Evolutionary conservation across 2,329 filamentous ascomycete species (phyloP), one percentile per base, ranked within the genome.

Genomic region (Stemphylium beticola): DNA sequence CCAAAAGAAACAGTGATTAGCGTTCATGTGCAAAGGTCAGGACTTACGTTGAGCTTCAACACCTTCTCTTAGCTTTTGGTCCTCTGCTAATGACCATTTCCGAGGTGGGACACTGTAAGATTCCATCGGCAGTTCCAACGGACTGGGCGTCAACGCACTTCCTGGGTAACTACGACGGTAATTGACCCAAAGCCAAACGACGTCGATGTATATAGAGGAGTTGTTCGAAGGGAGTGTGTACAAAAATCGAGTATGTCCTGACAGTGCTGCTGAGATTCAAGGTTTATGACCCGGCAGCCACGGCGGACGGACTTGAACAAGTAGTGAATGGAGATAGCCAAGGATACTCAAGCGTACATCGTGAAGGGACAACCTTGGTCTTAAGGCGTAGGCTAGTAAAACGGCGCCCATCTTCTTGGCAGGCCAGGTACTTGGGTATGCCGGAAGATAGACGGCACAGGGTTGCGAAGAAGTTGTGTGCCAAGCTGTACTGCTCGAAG

Each of bases 41-140:
- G 31, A 58, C 56, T 54, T 46, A 69, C 67, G 33, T 60, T 70
- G 67, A 42, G 60, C 58, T 40, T 68, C 64, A 6, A 70, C 67
- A 53, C 69, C 66, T 48, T 67, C 62, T 26, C 67, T 60, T 33
- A 70, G 49, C 41, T 59, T 65, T 42, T 68, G 59, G 34, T 70
- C 67, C 43, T 70, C 67, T 34, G 52, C 55, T n/a, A 58, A 20
- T 20, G 65, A 65, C 67, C 67, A 70, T 44, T 72, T 73, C 9
- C 70, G 60, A 32, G 67, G 70, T 36, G 65, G 63, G 14, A 67
- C 62, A 41, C 57, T 64, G 4, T 57, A 61, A 6, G 62, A 34
- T 26, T 60, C 58, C 44, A 64, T 63, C 18, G 36, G 20, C 14
- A 29, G 10, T 20, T 22, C 20, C 46, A 7, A 41, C 11, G n/a